phyloP scores from a whole-genome alignment of 108 stramenopile genomes.

The Asterionellopsis glacialis region DNA sequence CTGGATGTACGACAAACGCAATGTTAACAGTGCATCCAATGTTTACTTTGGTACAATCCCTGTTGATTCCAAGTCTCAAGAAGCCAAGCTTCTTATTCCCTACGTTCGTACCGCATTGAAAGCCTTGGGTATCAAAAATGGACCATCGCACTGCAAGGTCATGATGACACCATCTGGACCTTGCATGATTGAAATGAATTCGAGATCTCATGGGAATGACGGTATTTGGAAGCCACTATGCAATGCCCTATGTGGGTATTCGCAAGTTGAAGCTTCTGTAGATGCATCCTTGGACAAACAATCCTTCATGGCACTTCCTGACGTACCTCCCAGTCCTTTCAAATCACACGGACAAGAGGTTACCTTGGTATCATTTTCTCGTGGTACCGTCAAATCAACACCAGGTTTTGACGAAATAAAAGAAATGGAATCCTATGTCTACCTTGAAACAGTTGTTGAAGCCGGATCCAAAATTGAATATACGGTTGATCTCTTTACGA shows the following conservation, averaged over 20 bases:
- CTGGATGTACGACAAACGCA: slow-evolving; percentile 95
- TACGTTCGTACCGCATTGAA: slow-evolving; percentile 78
- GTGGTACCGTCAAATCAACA: slow-evolving; percentile 63
- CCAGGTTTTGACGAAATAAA: slow-evolving; percentile 86
- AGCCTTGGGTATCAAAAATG: slow-evolving; percentile 70
- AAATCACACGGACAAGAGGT: slow-evolving; percentile 84
- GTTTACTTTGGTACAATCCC: slow-evolving; percentile 79
- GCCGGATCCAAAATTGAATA: slow-evolving; percentile 69
- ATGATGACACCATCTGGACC: slow-evolving; percentile 77
- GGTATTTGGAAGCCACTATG: slow-evolving; percentile 87
- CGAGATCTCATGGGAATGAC: slow-evolving; percentile 88
- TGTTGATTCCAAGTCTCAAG: slow-evolving; percentile 59
- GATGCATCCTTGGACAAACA: slow-evolving; percentile 71
- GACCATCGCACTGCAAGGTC: slow-evolving; percentile 79
- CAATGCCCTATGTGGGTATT: slow-evolving; percentile 70
- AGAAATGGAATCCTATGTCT: slow-evolving; percentile 67
- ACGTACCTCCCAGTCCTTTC: slow-evolving; percentile 72
- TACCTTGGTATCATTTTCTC: slow-evolving; percentile 71
- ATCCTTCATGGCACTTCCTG: slow-evolving; percentile 47
- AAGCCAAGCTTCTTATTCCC: slow-evolving; percentile 75
- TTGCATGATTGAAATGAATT: slow-evolving; percentile 83
- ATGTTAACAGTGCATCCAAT: slow-evolving; percentile 75
- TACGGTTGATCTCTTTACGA: slow-evolving; percentile 80
- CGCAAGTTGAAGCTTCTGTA: slow-evolving; percentile 85
- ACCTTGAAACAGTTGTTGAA: slow-evolving; percentile 73